Evolutionary conservation across 1,284 basidiomycete genomes (phyloP).

Genomic region (Heterobasidion parviporum): DNA sequence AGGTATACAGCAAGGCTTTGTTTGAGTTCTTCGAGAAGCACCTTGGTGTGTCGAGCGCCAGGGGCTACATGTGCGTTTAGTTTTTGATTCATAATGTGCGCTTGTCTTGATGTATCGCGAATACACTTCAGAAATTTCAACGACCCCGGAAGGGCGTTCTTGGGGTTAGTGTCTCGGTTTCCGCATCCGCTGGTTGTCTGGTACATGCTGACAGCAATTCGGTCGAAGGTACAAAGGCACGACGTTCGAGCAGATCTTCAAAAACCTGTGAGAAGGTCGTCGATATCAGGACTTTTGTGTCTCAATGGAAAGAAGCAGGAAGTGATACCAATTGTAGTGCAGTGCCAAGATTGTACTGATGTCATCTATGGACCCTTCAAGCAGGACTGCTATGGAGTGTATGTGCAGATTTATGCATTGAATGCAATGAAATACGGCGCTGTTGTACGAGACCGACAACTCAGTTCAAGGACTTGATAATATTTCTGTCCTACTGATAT

Average conservation of each 20-base stretch:
- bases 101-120: not conserved
- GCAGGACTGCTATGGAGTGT: no score
- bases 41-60: conserved; percentile 36
- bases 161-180: conserved; percentile 36
- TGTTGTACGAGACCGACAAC: no score
- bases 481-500: no score
- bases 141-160: conserved; percentile 47
- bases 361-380: no score
- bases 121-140: conserved; percentile 34
- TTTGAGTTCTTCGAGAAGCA: conserved; percentile 46
- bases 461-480: no score
- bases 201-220: not conserved
- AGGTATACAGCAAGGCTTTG: conserved; percentile 45
- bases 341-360: no score
- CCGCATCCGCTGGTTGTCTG: no score
- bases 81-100: not conserved
- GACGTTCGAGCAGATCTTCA: conserved; percentile 40
- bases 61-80: conserved; percentile 46
- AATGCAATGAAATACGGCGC: no score
- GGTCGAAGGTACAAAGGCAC: conserved; percentile 31
- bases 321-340: no score
- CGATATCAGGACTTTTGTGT: no score
- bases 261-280: not conserved
- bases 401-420: no score
- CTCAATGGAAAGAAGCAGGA: no score